phyloP scores from a whole-genome alignment of 2,329 filamentous ascomycete genomes.

The Diaporthe vaccinii region DNA sequence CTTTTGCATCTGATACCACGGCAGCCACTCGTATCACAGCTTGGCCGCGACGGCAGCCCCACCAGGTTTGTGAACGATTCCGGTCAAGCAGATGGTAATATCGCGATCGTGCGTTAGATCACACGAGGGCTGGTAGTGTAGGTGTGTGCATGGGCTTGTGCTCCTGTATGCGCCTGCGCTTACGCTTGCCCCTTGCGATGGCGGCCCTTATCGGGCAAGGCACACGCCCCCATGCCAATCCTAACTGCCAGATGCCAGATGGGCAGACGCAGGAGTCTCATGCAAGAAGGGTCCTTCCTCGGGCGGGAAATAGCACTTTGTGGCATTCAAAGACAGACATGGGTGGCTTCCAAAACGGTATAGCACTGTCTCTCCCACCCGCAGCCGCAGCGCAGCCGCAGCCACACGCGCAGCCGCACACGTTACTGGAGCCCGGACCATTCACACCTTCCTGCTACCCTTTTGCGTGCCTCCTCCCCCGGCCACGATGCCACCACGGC shows the following conservation, averaged over 20 bases:
- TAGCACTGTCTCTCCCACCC: slow-evolving; percentile 1
- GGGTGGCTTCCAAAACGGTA: slow-evolving; percentile 18
- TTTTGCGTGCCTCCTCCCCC: background rate
- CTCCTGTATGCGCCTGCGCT: slow-evolving; percentile 10
- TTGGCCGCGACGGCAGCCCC: slow-evolving; percentile 19
- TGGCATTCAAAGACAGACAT: slow-evolving; percentile 14
- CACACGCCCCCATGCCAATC: slow-evolving; percentile 20
- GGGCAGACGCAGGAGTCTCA: slow-evolving; percentile 23
- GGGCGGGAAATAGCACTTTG: slow-evolving; percentile 23
- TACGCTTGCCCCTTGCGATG: slow-evolving; percentile 18
- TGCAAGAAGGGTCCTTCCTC: slow-evolving; percentile 31
- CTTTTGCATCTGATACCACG: slow-evolving; percentile 27
- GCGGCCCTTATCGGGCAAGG: slow-evolving; percentile 10
- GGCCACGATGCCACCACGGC: background rate
- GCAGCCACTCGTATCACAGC: slow-evolving; percentile 30
- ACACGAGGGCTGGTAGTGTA: background rate
- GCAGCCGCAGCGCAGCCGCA: slow-evolving; percentile 22
- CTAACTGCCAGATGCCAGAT: slow-evolving; percentile 25
- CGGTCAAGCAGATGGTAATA: slow-evolving; percentile 23
- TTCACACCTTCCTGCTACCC: background rate
- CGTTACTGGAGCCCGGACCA: background rate
- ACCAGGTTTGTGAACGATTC: slow-evolving; percentile 22
- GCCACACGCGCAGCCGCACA: slow-evolving; percentile 12
- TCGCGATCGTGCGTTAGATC: slow-evolving; percentile 30
- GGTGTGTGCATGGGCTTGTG: slow-evolving; percentile 14